Evolutionary conservation across 2,329 filamentous ascomycete genomes (phyloP), one percentile per base, ranked within the genome.

Genomic region (Diplocarpon rosae): DNA sequence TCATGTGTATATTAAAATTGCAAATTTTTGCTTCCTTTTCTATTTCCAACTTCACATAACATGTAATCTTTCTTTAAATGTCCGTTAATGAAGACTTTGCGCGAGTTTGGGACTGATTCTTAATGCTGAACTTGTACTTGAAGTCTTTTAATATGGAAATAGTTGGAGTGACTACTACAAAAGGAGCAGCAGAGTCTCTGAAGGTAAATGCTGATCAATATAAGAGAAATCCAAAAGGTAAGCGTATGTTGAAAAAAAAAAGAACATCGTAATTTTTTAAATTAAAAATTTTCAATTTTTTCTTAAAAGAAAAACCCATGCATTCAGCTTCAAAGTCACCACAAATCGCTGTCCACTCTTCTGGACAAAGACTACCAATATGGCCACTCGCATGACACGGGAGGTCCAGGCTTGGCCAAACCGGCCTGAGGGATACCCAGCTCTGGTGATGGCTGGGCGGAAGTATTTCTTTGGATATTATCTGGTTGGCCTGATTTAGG

Each of bases 321-420:
- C n/a, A n/a, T n/a, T 94, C 61, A 72, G 78, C 15, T 90, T 85
- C 59, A 76, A 85, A n/a, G 83, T 90, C 54, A 70, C 93, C 62
- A 92, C 90, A 59, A 76, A 88, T 45, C 66, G 94, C 11, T 90
- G 92, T 54, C 81, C 85, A 0, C 66, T 83, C 8, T 93, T 95
- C 62, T 94, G 86, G 85, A 57, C 64, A 14, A 93, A 93, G 64
- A n/a, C n/a, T n/a, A n/a, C n/a, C n/a, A n/a, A n/a, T n/a, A n/a
- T n/a, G n/a, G n/a, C n/a, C n/a, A n/a, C n/a, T n/a, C n/a, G n/a
- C n/a, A n/a, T n/a, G n/a, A n/a, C n/a, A n/a, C n/a, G n/a, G n/a
- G n/a, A n/a, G n/a, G n/a, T n/a, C n/a, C n/a, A n/a, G n/a, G n/a
- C n/a, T n/a, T n/a, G n/a, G n/a, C n/a, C n/a, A n/a, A n/a, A n/a